Evolutionary conservation across 441 rosid genomes (phyloP).

Genomic region (Eruca vesicaria): DNA sequence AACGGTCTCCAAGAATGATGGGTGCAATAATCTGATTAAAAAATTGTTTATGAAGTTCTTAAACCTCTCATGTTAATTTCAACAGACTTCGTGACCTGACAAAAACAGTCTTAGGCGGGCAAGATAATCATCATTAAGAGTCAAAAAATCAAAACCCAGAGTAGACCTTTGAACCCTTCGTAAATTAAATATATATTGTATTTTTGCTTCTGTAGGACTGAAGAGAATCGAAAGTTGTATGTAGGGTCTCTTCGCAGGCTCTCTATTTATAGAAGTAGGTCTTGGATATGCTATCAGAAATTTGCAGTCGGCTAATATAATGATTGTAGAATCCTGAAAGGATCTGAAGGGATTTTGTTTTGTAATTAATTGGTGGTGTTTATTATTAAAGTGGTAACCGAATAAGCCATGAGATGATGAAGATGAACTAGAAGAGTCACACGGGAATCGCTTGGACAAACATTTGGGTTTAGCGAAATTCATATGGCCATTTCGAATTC

Average conservation of each 20-base stretch:
- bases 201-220: not conserved
- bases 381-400: too few relatives aligned
- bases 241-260: not conserved
- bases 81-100: too few relatives aligned
- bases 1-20: slow-evolving; percentile 66
- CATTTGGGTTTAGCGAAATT: too few relatives aligned
- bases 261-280: not conserved
- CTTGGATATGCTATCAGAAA: not conserved
- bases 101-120: too few relatives aligned
- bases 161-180: not conserved
- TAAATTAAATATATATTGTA: too few relatives aligned
- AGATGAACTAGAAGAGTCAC: too few relatives aligned
- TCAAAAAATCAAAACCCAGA: not conserved
- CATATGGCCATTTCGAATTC: too few relatives aligned
- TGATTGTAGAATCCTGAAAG: not conserved
- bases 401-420: too few relatives aligned
- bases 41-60: too few relatives aligned
- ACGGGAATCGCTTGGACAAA: too few relatives aligned
- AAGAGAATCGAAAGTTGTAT: not conserved
- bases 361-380: not conserved
- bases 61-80: too few relatives aligned
- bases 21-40: slow-evolving; percentile 47
- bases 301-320: too few relatives aligned
- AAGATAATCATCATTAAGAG: not conserved
- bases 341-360: not conserved